phyloP scores from a whole-genome alignment of 2,329 filamentous ascomycete species.

The Epichloe hybrida region DNA sequence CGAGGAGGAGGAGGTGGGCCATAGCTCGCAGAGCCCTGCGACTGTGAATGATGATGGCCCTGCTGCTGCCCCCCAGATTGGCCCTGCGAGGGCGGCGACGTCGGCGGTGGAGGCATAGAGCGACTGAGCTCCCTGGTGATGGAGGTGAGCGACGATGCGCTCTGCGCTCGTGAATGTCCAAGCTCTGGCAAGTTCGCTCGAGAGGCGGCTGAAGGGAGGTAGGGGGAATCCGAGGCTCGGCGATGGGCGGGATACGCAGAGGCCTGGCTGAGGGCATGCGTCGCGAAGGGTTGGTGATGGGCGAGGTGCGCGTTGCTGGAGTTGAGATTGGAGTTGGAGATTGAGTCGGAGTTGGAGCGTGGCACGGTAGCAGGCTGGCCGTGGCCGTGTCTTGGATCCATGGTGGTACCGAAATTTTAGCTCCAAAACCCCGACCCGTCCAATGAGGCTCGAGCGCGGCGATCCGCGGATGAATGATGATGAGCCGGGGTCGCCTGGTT shows the following conservation, averaged over 20 bases:
- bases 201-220: constrained; percentile 22
- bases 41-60: constrained; percentile 16
- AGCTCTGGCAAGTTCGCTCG: constrained; percentile 18
- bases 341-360: constrained; percentile 2
- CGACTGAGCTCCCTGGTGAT: constrained; percentile 23
- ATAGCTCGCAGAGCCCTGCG: constrained; percentile 25
- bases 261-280: constrained; percentile 2
- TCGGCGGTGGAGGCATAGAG: constrained; percentile 30
- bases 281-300: constrained; percentile 1
- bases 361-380: constrained; percentile 9
- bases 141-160: constrained; percentile 30
- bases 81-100: constrained; percentile 29
- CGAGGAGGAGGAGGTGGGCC: constrained; percentile 33
- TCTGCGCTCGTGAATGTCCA: constrained; percentile 29
- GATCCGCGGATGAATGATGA: not conserved
- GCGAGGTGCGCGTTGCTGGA: constrained; percentile 4
- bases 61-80: constrained; percentile 11
- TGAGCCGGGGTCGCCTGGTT: not conserved
- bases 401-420: constrained; percentile 22
- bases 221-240: constrained; percentile 29
- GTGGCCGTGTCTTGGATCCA: constrained; percentile 18
- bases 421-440: constrained; percentile 16
- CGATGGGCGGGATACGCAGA: constrained; percentile 21
- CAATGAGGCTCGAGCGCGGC: constrained; percentile 1
- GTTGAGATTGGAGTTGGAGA: not conserved